Evolutionary conservation across 1,284 basidiomycete genomes (phyloP).

Genomic region (Fomitopsis palustris): DNA sequence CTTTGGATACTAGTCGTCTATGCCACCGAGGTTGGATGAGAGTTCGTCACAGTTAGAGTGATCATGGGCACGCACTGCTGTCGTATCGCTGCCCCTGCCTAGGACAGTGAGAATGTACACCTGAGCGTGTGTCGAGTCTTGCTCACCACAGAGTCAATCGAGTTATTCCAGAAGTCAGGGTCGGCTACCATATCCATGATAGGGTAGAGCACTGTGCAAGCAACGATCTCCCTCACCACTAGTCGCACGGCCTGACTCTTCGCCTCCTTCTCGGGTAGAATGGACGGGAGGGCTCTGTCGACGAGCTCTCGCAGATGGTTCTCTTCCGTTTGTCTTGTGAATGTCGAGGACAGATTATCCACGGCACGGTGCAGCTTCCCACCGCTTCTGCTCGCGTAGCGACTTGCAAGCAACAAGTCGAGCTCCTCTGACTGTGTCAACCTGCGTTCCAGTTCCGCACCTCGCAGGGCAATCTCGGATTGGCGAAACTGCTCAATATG

Average conservation of each 20-base stretch:
- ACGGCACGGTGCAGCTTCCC: constrained; percentile 75
- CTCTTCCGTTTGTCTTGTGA: constrained; percentile 88
- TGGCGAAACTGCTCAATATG: constrained; percentile 91
- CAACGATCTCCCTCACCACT: constrained; percentile 79
- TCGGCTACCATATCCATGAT: constrained; percentile 91
- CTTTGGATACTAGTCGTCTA: constrained; percentile 81
- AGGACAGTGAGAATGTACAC: constrained; percentile 13
- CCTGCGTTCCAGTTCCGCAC: constrained; percentile 70
- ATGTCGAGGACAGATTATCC: constrained; percentile 81
- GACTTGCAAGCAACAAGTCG: constrained; percentile 78
- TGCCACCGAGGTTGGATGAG: constrained; percentile 1
- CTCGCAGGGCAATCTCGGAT: constrained; percentile 81
- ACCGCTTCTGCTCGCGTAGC: constrained; percentile 63
- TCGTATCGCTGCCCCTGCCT: constrained; percentile 87
- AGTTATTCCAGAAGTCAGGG: constrained; percentile 94
- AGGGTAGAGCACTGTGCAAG: constrained; percentile 81
- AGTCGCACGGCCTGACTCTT: constrained; percentile 69
- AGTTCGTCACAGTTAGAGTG: background rate
- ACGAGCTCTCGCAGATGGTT: constrained; percentile 74
- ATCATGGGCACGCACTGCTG: constrained; percentile 64
- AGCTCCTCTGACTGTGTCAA: constrained; percentile 85
- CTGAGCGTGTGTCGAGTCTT: background rate
- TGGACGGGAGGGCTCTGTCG: constrained; percentile 63
- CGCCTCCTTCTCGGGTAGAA: constrained; percentile 77
- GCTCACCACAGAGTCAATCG: constrained; percentile 86